Base-by-base conservation (phyloP, 2,329 filamentous ascomycete genomes). In the Fusarium brachygibbosum region DNA sequence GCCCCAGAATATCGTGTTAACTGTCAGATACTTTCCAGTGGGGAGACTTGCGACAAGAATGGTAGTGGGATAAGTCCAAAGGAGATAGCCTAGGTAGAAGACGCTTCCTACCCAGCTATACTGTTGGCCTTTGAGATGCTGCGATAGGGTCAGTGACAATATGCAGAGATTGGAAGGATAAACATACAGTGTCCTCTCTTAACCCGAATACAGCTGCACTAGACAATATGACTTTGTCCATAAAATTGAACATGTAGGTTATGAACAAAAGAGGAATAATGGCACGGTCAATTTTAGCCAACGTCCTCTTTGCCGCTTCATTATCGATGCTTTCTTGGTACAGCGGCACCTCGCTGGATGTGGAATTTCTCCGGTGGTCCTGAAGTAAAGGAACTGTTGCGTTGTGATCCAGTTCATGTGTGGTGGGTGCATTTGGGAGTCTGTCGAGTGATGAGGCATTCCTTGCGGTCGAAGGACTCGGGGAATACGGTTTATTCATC, bases 81-180 rank as follows among this genome's bases (percentile, higher is more conserved):
- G 75, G 4, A 87, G 79, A 72, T 86, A 86, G n/a, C 79, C 79
- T 16, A 82, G 65, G 69, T 82, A 82, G 50, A 82, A 78, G 46
- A 80, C 72, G 41, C 78, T 79, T 32, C 78, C 75, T 19, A 93
- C 81, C 91, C 91, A 93, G 46, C 84, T 87, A 75, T 90, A 93
- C 80, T 92, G 76, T 51, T 79, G 74, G 48, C 78, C 81, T 48
- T 68, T 53, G 8, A 75, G 75, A 35, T 75, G 58, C 73, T 75
- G 28, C 14, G 8, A 34, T 4, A 21, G 10, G 11, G 23, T 71
- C 9, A 58, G 52, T 7, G 10, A 5, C 3, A 7, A 10, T 14
- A 12, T 7, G 3, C 13, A 3, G 13, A n/a, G 6, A 10, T 21
- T 9, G 1, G 3, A 13, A 4, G 10, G 25, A 11, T 4, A 35